Conservation (phyloP, 2,329 filamentous ascomycete species). For the Fusarium mangiferae region DNA sequence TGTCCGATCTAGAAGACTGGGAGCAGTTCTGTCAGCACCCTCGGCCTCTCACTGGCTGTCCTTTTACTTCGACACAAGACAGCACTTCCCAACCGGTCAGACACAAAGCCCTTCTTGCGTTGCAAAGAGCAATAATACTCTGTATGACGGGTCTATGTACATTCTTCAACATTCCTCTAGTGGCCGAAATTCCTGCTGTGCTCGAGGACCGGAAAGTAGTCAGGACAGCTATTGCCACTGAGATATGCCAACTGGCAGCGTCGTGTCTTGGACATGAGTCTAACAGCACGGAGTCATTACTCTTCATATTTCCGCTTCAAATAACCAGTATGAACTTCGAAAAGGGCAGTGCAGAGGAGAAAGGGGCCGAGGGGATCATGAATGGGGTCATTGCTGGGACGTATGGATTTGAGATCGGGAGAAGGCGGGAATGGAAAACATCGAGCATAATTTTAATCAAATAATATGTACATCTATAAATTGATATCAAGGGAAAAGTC, state of each 20-base stretch:
- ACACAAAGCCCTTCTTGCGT: neutral
- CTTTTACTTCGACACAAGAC: neutral
- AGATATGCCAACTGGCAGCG: conserved; percentile 11
- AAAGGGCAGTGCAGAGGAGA: neutral
- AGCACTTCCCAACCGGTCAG: neutral
- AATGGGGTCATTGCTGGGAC: conserved; percentile 12
- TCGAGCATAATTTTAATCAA: neutral
- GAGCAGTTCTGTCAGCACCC: neutral
- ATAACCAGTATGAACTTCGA: conserved; percentile 17
- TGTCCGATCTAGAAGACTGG: conserved; percentile 5
- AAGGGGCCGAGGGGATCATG: conserved; percentile 8
- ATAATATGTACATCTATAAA: neutral
- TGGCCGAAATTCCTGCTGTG: neutral
- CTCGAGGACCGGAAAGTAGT: neutral
- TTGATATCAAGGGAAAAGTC: rapidly evolving
- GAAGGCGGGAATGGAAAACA: neutral
- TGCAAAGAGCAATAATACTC: conserved; percentile 6
- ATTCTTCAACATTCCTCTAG: neutral
- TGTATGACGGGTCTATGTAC: conserved; percentile 9
- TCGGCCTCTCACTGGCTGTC: neutral
- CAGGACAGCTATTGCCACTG: neutral
- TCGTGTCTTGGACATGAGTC: neutral
- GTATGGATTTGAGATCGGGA: conserved; percentile 23
- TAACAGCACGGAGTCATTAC: neutral
- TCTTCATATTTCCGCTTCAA: conserved; percentile 14